These are phyloP conservation scores for Xenosphaeropsis pyriputrescens DNA, from an alignment of 2,329 filamentous ascomycete genomes.

Conservation along the genomic window DNA sequence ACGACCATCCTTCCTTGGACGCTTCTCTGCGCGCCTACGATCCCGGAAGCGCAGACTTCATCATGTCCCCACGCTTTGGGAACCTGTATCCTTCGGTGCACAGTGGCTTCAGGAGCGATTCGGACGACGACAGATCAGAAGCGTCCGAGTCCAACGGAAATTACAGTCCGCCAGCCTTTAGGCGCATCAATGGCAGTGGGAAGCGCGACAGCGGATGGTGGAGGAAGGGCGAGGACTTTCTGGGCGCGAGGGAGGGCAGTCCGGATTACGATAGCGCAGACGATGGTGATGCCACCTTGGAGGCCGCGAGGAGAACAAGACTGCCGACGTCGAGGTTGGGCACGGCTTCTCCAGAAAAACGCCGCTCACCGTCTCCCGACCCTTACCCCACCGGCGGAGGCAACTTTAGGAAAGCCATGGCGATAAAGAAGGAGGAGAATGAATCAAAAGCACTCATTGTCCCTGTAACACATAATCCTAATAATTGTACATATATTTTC, in stretches of 20 bases:
- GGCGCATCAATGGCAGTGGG: conserved; percentile 27
- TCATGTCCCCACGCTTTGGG: conserved; percentile 29
- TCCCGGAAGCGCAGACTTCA: conserved; percentile 24
- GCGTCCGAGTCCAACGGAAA: conserved; percentile 31
- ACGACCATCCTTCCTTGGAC: conserved; percentile 43
- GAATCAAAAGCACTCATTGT: conserved; percentile 3
- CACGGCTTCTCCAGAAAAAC: conserved; percentile 39
- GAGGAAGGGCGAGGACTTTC: conserved; percentile 33
- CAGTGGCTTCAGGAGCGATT: conserved; percentile 43
- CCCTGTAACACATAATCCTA: conserved; percentile 17
- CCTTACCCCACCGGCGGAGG: conserved; percentile 19
- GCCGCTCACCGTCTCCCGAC: conserved; percentile 37
- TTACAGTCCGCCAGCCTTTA: conserved; percentile 53
- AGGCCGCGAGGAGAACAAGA: conserved; percentile 17
- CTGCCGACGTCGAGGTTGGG: conserved; percentile 23
- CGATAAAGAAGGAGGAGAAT: conserved; percentile 14
- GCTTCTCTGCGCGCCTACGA: conserved; percentile 49
- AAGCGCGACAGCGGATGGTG: conserved; percentile 27
- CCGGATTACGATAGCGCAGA: conserved; percentile 43
- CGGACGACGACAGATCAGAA: conserved; percentile 22
- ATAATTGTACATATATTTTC: conserved; percentile 30
- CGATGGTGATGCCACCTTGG: conserved; percentile 21
- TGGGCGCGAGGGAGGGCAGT: conserved; percentile 39
- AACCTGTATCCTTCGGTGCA: conserved; percentile 36
- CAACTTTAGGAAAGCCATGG: conserved; percentile 20